A percentile compares a stretch with the other conserved stretches of the same genome.
phyloP scores from a whole-genome alignment of 306 rosid genomes.

The Spatholobus suberectus region DNA sequence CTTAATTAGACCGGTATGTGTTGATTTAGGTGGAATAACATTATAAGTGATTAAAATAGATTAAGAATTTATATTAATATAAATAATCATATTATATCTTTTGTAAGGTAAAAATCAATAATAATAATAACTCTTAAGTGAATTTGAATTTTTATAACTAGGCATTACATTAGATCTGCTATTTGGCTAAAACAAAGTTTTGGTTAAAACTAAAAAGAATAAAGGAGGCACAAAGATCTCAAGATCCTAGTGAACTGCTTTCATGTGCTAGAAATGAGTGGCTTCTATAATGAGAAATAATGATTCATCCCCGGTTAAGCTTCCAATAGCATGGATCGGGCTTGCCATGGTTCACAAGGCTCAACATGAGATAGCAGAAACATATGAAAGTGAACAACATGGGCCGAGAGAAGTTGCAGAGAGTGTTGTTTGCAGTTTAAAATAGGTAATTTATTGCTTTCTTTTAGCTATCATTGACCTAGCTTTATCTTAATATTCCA shows the following conservation, averaged over 20 bases:
- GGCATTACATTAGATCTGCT: too few species aligned
- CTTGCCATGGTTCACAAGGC: conserved; percentile 96
- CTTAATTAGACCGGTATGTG: too few species aligned
- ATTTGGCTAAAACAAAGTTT: too few species aligned
- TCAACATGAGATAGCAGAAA: conserved; percentile 87
- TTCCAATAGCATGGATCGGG: conserved; percentile 90
- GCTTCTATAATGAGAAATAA: conserved; percentile 91
- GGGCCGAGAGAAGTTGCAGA: conserved; percentile 77
- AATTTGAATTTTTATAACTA: too few species aligned
- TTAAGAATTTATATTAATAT: too few species aligned
- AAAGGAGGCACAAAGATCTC: conserved; percentile 96
- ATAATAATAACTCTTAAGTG: too few species aligned
- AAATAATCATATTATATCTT: too few species aligned
- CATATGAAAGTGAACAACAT: conserved; percentile 69
- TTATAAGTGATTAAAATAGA: too few species aligned
- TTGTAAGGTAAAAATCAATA: too few species aligned
- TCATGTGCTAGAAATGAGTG: conserved; percentile 98
- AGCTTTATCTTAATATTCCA: conserved; percentile 27
- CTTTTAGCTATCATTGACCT: conserved; percentile 6
- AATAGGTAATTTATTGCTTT: conserved; percentile 66
- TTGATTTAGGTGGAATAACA: too few species aligned
- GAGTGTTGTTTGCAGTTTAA: conserved; percentile 68
- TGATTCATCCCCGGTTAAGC: conserved; percentile 73
- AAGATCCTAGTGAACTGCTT: conserved; percentile 84
- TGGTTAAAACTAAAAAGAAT: too few species aligned